Base-by-base conservation (phyloP, 2,329 filamentous ascomycete genomes). In the Karstenula rhodostoma region DNA sequence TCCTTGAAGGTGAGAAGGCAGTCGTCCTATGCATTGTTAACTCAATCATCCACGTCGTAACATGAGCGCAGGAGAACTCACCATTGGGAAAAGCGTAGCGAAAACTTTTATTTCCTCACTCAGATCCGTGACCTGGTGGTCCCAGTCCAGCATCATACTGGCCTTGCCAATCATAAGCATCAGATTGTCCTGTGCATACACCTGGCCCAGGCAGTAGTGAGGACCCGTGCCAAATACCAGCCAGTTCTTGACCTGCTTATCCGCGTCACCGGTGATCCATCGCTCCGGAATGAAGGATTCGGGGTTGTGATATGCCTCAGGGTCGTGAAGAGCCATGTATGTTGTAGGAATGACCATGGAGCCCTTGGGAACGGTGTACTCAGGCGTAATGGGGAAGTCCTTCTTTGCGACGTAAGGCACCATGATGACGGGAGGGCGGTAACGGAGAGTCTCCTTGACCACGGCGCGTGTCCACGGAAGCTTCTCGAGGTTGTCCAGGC, bases 101-200 rank as follows among this genome's bases (percentile, higher is more conserved):
- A 98, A 99, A 68, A 98, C 94, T 83, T 96, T 94, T 80, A 99
- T 98, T 79, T 96, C 90, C 82, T 99, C 95, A 0, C 92, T 96
- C 60, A 84, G 74, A 0, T 91, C 88, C 12, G 95, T 98, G 19
- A 93, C 81, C 76, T 93, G 88, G 79, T 99, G 95, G 77, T 89
- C 86, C 94, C 94, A 98, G 79, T 98, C 89, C 68, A 98, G 84
- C 75, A 89, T 84, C 78, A 97, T 85, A 66, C 92, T 91, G 9
- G 93, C 94, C 85, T 95, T 97, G 75, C 93, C 94, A 73, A 97
- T 86, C 85, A 96, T 91, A 49, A 92, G 87, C 74, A 92, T 94
- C 71, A 99, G 82, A 80, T 97, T 97, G 62, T 93, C 84, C 78
- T 92, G 89, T 9, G 93, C 95, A 74, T 97, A 99, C 47, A 89